phyloP scores from a whole-genome alignment of 306 rosid genomes.

The Ormosia semicastrata region DNA sequence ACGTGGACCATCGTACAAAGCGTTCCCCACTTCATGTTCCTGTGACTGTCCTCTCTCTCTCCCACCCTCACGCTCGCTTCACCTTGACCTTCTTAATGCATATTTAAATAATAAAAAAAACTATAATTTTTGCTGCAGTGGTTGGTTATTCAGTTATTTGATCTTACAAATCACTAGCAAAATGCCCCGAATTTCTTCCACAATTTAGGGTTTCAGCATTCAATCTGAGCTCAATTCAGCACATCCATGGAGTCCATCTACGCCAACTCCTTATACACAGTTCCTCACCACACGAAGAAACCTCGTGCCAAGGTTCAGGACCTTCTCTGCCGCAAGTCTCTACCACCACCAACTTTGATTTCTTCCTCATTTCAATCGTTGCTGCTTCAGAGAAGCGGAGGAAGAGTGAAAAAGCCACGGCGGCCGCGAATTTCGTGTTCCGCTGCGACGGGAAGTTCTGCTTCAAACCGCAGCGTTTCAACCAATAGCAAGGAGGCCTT shows the following conservation, averaged over 20 bases:
- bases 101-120: not conserved
- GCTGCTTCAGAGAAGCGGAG: not conserved
- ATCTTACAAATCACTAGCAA: not conserved
- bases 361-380: not conserved
- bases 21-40: too few relatives aligned
- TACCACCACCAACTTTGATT: not conserved
- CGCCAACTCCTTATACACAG: slow-evolving; percentile 25
- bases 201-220: slow-evolving; percentile 33
- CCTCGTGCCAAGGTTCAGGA: slow-evolving; percentile 1
- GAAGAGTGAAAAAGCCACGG: slow-evolving; percentile 19
- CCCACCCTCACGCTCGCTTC: too few relatives aligned
- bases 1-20: not conserved
- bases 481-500: slow-evolving; percentile 3
- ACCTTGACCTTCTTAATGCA: too few relatives aligned
- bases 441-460: slow-evolving; percentile 38
- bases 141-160: not conserved
- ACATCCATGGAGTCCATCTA: slow-evolving; percentile 48
- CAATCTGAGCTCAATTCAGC: not conserved
- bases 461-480: slow-evolving; percentile 31
- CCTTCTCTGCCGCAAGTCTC: not conserved
- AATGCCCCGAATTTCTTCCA: slow-evolving; percentile 18
- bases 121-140: not conserved
- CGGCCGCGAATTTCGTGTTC: slow-evolving; percentile 35
- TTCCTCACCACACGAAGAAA: slow-evolving; percentile 25
- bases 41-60: too few relatives aligned